Conservation (phyloP, 768 basidiomycete species). For the Macrocybe gigantea region DNA sequence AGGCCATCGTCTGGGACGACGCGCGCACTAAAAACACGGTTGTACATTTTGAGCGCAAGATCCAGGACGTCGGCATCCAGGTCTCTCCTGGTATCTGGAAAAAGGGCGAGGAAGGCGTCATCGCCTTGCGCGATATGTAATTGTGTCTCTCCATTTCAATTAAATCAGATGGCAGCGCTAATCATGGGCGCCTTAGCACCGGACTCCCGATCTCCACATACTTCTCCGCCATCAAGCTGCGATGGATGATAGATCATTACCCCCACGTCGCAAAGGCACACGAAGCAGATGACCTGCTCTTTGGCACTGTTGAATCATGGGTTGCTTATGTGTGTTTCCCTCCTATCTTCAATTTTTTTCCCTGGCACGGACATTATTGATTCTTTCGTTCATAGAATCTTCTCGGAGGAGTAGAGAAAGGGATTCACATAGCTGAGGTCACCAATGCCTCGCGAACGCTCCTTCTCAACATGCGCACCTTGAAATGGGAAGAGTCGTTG, state of each 20-base stretch:
- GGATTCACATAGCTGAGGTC: conserved; percentile 84
- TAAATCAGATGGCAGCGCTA: not conserved
- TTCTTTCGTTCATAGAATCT: conserved; percentile 50
- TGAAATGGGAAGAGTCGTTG: conserved; percentile 79
- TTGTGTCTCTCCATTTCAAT: conserved; percentile 16
- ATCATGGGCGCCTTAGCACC: conserved; percentile 44
- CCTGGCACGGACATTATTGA: not conserved
- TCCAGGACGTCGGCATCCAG: conserved; percentile 71
- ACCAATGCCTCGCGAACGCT: conserved; percentile 97
- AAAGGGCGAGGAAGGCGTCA: conserved; percentile 64
- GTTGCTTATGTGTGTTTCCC: conserved; percentile 65
- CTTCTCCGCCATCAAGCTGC: conserved; percentile 93
- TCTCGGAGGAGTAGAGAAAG: conserved; percentile 65
- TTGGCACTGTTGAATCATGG: conserved; percentile 98
- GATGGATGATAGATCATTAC: conserved; percentile 94
- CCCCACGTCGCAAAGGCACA: conserved; percentile 73
- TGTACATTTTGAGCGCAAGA: conserved; percentile 68
- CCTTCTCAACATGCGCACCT: conserved; percentile 74
- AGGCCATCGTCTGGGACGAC: conserved; percentile 95
- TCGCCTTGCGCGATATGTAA: conserved; percentile 63
- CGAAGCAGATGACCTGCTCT: conserved; percentile 72
- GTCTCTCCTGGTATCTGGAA: conserved; percentile 57
- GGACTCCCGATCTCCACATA: conserved; percentile 96
- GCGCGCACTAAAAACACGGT: conserved; percentile 86
- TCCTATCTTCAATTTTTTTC: not conserved